Evolutionary conservation across 495 filamentous ascomycete genomes (phyloP), one percentile per base, ranked within the genome.

Genomic region (Penicillium cataractarum): DNA sequence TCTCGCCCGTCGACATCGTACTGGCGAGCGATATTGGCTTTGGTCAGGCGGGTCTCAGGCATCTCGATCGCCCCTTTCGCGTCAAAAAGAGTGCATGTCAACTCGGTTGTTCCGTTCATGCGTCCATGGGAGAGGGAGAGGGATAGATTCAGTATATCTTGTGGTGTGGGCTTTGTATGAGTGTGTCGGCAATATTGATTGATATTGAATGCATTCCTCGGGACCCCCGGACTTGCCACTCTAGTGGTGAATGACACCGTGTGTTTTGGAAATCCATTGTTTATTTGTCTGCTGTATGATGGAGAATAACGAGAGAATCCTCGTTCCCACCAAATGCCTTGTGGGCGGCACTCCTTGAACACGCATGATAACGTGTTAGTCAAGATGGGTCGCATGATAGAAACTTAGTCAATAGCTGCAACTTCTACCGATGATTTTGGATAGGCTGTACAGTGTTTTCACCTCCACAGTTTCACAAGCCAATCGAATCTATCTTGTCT

Each of bases 1-100:
- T 76, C 74, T 0, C 74, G 71, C 0, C 53, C 61, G 49, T 68
- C 65, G 13, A 75, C 21, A 0, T 63, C 67, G 40, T 72, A 74
- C 24, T 51, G 48, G 5, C 64, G 55, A 1, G 66, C 66, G 2
- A 75, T 51, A 6, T 60, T 58, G 1, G 67, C 64, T 50, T 74
- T 75, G 4, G 71, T 75, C 19, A 66, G 27, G 10, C 24, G 55
- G 6, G 51, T 61, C n/a, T 56, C 50, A 2, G 59, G 17, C n/a
- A 37, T 49, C 21, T 44, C 21, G 21, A 57, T 27, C 17, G 58
- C 42, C 6, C 61, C 55, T 22, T 58, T 54, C 8, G 51, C 55
- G 22, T 64, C 44, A 26, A 68, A 65, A 0, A 64, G n/a, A 29
- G 64, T 62, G 33, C 63, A 65, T 10, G 39, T 55, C 9, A 71